Conservation (phyloP, 2,329 filamentous ascomycete genomes). For the Pseudocercospora ulei region DNA sequence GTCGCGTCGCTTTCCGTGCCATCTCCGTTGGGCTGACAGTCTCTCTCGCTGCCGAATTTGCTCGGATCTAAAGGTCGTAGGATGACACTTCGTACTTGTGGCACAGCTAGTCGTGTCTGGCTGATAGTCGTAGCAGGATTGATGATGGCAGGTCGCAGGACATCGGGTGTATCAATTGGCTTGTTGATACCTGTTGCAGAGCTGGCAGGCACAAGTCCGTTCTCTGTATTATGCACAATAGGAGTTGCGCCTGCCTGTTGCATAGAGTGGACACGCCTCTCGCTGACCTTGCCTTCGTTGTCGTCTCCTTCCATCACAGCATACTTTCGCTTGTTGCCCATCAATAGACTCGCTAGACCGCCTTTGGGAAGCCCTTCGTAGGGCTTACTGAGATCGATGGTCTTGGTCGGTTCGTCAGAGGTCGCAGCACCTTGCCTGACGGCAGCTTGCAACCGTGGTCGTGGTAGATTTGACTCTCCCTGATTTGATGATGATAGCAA, state of each 20-base stretch:
- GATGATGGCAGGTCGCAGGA: conserved; percentile 74
- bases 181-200: conserved; percentile 46
- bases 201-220: conserved; percentile 69
- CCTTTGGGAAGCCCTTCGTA: conserved; percentile 88
- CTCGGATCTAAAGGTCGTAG: conserved; percentile 67
- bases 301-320: conserved; percentile 65
- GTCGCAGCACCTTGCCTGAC: conserved; percentile 49
- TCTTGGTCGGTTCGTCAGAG: conserved; percentile 42
- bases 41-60: conserved; percentile 38
- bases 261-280: conserved; percentile 51
- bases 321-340: conserved; percentile 88
- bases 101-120: conserved; percentile 76
- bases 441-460: conserved; percentile 75
- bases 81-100: conserved; percentile 74
- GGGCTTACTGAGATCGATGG: conserved; percentile 83
- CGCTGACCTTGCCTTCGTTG: conserved; percentile 56
- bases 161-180: conserved; percentile 55
- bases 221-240: conserved; percentile 64
- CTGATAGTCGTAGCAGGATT: conserved; percentile 73
- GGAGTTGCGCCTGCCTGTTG: conserved; percentile 57
- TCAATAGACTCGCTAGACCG: conserved; percentile 70
- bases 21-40: conserved; percentile 39
- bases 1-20: conserved; percentile 50
- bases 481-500: conserved; percentile 76
- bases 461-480: conserved; percentile 77